These are phyloP conservation scores for Trypanosomatidae sp. DNA, from an alignment of 208 protist genomes.

Conservation along the genomic window DNA sequence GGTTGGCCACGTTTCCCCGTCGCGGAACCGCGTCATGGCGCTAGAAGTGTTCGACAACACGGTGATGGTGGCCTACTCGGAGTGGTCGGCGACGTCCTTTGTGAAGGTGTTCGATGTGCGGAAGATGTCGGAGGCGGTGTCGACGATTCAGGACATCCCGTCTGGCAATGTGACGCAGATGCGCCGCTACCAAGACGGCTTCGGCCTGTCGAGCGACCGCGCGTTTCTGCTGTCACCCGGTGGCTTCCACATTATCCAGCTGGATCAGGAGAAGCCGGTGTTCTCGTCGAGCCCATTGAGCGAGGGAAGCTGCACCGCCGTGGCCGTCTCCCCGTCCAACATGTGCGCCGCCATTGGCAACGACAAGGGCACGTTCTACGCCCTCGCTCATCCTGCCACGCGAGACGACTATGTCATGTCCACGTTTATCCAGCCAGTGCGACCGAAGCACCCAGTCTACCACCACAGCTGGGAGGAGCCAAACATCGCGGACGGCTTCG, in stretches of 20 bases:
- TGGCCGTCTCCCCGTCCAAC: constrained; percentile 70
- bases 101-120: constrained; percentile 87
- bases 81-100: constrained; percentile 62
- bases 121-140: constrained; percentile 58
- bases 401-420: constrained; percentile 83
- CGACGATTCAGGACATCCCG: constrained; percentile 62
- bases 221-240: constrained; percentile 73
- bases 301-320: constrained; percentile 62
- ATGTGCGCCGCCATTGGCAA: constrained; percentile 88
- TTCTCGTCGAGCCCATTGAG: constrained; percentile 53
- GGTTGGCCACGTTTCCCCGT: constrained; percentile 42
- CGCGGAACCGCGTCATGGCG: constrained; percentile 67
- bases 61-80: constrained; percentile 65
- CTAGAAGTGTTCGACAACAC: constrained; percentile 84
- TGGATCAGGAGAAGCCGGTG: constrained; percentile 65
- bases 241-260: constrained; percentile 77
- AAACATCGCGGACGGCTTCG: constrained; percentile 76
- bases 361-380: constrained; percentile 83
- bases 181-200: constrained; percentile 75
- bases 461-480: constrained; percentile 70
- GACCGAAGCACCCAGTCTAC: constrained; percentile 60
- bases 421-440: constrained; percentile 57
- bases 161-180: constrained; percentile 71
- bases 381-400: constrained; percentile 70
- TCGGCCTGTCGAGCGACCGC: constrained; percentile 47